phyloP scores from a whole-genome alignment of 352 stramenopile species.

The Phytophthora brassicae region DNA sequence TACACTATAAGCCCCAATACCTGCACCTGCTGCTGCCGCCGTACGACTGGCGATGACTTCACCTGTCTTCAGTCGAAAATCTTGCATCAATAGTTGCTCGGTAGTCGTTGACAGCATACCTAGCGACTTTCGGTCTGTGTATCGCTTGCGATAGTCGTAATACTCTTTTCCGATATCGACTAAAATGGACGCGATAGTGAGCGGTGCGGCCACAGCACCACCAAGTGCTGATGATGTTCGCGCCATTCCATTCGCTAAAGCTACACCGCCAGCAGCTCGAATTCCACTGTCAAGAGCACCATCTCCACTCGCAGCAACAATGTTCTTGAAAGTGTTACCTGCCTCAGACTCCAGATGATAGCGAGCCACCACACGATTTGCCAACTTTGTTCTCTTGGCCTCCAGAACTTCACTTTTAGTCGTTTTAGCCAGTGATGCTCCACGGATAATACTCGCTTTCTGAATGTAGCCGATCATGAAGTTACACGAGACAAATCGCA shows the following conservation, averaged over 20 bases:
- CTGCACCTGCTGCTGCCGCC: constrained; percentile 71
- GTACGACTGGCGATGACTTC: constrained; percentile 80
- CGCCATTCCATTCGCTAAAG: constrained; percentile 75
- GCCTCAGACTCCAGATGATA: constrained; percentile 48
- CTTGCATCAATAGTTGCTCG: constrained; percentile 82
- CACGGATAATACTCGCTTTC: constrained; percentile 54
- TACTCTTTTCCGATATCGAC: constrained; percentile 89
- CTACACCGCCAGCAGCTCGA: constrained; percentile 74
- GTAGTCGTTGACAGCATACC: constrained; percentile 69
- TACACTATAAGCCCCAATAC: constrained; percentile 72
- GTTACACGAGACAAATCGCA: constrained; percentile 41
- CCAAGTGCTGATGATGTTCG: constrained; percentile 55
- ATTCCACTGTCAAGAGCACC: constrained; percentile 82
- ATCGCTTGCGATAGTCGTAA: constrained; percentile 77
- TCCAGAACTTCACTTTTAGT: constrained; percentile 47
- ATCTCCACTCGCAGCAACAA: constrained; percentile 67
- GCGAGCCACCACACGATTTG: constrained; percentile 59
- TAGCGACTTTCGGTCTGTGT: constrained; percentile 68
- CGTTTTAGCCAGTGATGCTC: constrained; percentile 53
- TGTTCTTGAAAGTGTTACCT: constrained; percentile 40
- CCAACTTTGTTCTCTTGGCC: constrained; percentile 50
- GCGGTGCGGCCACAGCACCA: constrained; percentile 66
- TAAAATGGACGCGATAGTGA: constrained; percentile 84
- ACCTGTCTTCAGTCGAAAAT: constrained; percentile 81
- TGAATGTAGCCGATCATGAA: constrained; percentile 67